These are phyloP conservation scores for Sarocladium brachiariae DNA, from an alignment of 2,329 filamentous ascomycete species.

Conservation along the genomic window DNA sequence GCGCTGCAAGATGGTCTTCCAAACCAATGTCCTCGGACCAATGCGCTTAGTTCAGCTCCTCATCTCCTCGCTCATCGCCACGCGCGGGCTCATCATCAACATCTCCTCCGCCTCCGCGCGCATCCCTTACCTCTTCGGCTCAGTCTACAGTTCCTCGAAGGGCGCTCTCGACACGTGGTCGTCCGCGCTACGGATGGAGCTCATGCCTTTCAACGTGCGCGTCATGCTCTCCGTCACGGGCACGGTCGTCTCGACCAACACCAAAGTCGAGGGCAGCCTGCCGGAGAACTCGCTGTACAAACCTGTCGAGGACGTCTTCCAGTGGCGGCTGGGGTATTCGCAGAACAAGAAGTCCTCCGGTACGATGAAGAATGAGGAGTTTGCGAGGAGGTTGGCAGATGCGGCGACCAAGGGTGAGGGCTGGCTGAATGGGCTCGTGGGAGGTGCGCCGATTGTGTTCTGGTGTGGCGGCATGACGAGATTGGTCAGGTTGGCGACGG, in stretches of 20 bases:
- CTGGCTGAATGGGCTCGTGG: constrained; percentile 4
- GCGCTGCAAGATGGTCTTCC: constrained; percentile 46
- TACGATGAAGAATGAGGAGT: constrained; percentile 20
- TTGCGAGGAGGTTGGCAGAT: constrained; percentile 5
- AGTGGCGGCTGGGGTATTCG: constrained; percentile 38
- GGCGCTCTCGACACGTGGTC: constrained; percentile 47
- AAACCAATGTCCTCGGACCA: constrained; percentile 51
- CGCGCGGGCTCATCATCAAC: constrained; percentile 47
- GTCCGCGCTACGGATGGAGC: constrained; percentile 45
- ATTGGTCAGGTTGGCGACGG: constrained; percentile 9
- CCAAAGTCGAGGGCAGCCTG: constrained; percentile 32
- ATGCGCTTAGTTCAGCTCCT: constrained; percentile 50
- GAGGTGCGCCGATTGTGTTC: constrained; percentile 9
- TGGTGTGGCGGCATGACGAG: constrained; percentile 11
- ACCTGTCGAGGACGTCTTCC: constrained; percentile 38
- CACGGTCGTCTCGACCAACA: constrained; percentile 43
- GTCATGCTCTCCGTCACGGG: constrained; percentile 52
- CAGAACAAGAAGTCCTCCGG: constrained; percentile 30
- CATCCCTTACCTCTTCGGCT: constrained; percentile 45
- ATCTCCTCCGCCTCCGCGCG: constrained; percentile 45
- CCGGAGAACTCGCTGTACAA: constrained; percentile 40
- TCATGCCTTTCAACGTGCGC: constrained; percentile 46
- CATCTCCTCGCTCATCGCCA: constrained; percentile 39
- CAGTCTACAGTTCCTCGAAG: constrained; percentile 50
- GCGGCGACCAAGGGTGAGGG: constrained; percentile 3